These are phyloP conservation scores for Ceratocystis alfenasii DNA, from an alignment of 2,329 filamentous ascomycete genomes.

Conservation along the genomic window DNA sequence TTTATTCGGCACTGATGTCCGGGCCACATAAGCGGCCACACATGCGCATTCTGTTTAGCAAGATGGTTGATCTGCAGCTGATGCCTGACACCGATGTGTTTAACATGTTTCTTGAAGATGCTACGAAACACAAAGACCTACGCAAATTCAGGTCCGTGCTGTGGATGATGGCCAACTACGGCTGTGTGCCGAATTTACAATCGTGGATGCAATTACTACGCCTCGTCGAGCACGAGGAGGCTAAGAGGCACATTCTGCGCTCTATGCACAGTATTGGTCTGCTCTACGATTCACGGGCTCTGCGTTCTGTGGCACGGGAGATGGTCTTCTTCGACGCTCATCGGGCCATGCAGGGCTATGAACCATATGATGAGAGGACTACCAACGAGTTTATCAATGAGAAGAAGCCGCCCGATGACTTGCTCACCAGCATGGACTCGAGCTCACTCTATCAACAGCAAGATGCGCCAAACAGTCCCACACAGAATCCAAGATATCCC, in stretches of 20 bases:
- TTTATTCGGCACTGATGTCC: slow-evolving; percentile 32
- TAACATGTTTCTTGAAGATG: slow-evolving; percentile 37
- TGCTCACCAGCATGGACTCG: not conserved
- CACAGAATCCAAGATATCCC: not conserved
- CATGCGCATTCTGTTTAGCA: slow-evolving; percentile 30
- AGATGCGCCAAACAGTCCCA: not conserved
- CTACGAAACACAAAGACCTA: slow-evolving; percentile 33
- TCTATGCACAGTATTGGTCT: slow-evolving; percentile 38
- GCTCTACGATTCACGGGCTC: slow-evolving; percentile 31
- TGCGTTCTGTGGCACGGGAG: slow-evolving; percentile 32
- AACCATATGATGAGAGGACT: not conserved
- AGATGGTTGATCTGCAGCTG: slow-evolving; percentile 31
- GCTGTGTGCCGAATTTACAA: slow-evolving; percentile 33
- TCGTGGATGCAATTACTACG: slow-evolving; percentile 41
- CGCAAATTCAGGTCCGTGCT: slow-evolving; percentile 34
- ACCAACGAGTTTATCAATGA: slow-evolving; percentile 1
- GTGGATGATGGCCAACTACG: slow-evolving; percentile 32
- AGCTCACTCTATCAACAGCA: not conserved
- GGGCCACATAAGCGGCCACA: slow-evolving; percentile 27
- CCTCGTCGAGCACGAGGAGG: slow-evolving; percentile 49
- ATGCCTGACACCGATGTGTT: slow-evolving; percentile 37
- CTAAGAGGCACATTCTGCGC: slow-evolving; percentile 36
- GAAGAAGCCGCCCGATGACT: not conserved
- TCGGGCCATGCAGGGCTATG: slow-evolving; percentile 30
- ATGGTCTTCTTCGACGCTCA: slow-evolving; percentile 37